These are phyloP conservation scores for Aspergillus sp. DNA, from an alignment of 2,329 filamentous ascomycete species.

Conservation along the genomic window DNA sequence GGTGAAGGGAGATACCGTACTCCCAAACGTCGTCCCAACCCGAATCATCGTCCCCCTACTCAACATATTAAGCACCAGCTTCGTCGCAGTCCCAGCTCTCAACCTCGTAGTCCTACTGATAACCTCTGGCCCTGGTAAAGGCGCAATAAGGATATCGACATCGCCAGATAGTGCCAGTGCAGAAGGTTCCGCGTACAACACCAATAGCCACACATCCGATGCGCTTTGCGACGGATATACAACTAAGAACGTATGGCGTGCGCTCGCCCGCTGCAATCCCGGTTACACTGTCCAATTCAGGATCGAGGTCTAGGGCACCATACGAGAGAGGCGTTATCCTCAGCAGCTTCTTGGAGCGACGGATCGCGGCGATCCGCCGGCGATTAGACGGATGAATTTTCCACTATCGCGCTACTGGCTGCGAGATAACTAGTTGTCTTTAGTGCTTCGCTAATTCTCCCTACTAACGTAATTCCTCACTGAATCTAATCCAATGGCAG, in stretches of 20 bases:
- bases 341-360: neutral
- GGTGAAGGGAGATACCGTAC: neutral
- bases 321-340: too few relatives aligned
- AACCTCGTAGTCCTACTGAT: conserved; percentile 48
- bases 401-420: too few relatives aligned
- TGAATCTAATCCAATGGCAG: too few relatives aligned
- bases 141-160: neutral
- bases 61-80: conserved; percentile 47
- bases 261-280: conserved; percentile 47
- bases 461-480: too few relatives aligned
- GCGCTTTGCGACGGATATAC: neutral
- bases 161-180: neutral
- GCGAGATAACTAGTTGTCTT: too few relatives aligned
- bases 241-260: conserved; percentile 44
- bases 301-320: conserved; percentile 18
- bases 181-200: neutral
- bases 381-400: neutral
- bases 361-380: neutral
- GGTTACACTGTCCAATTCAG: conserved; percentile 36
- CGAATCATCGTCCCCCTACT: conserved; percentile 46
- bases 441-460: too few relatives aligned
- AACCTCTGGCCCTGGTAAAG: conserved; percentile 17
- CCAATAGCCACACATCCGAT: neutral
- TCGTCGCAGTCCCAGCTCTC: conserved; percentile 49
- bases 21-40: conserved; percentile 43